These are phyloP conservation scores for Paecilomyces sp. DNA, from an alignment of 2,329 filamentous ascomycete species.

Conservation along the genomic window DNA sequence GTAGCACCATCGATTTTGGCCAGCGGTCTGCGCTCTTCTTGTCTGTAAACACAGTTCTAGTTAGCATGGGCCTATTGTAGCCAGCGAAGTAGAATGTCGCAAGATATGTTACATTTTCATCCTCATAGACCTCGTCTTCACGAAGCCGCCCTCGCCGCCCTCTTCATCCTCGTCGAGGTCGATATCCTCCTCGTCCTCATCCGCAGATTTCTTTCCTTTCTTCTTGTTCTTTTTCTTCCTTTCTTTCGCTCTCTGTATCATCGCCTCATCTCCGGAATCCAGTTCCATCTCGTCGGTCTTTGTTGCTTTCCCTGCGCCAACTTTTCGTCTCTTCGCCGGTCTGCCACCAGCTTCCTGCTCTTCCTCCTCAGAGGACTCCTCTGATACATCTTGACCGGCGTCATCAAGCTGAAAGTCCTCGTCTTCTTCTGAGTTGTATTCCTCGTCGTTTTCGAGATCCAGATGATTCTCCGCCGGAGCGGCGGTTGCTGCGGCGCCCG, in stretches of 20 bases:
- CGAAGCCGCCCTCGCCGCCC: conserved; percentile 43
- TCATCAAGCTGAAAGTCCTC: conserved; percentile 41
- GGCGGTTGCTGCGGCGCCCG: not conserved
- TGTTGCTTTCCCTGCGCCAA: conserved; percentile 19
- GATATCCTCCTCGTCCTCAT: conserved; percentile 31
- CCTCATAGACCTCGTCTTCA: conserved; percentile 49
- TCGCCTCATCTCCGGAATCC: conserved; percentile 51
- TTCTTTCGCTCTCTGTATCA: conserved; percentile 43
- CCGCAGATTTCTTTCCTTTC: conserved; percentile 19
- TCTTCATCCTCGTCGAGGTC: conserved; percentile 31
- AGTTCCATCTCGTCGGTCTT: conserved; percentile 27
- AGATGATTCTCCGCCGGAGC: not conserved
- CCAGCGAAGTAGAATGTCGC: not conserved
- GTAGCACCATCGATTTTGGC: conserved; percentile 45
- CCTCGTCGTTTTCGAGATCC: conserved; percentile 22
- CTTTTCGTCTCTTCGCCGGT: conserved; percentile 33
- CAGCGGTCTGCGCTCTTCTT: conserved; percentile 42
- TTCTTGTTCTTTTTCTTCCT: conserved; percentile 32
- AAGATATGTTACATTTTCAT: conserved; percentile 34
- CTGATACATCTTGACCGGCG: conserved; percentile 17
- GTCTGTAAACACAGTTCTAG: conserved; percentile 18
- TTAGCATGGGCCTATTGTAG: not conserved
- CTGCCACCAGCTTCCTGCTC: conserved; percentile 25
- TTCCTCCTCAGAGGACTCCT: conserved; percentile 21
- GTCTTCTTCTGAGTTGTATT: conserved; percentile 31